phyloP scores from a whole-genome alignment of 192 early-diverging fungal species.

The Fimicolochytrium jonesii region DNA sequence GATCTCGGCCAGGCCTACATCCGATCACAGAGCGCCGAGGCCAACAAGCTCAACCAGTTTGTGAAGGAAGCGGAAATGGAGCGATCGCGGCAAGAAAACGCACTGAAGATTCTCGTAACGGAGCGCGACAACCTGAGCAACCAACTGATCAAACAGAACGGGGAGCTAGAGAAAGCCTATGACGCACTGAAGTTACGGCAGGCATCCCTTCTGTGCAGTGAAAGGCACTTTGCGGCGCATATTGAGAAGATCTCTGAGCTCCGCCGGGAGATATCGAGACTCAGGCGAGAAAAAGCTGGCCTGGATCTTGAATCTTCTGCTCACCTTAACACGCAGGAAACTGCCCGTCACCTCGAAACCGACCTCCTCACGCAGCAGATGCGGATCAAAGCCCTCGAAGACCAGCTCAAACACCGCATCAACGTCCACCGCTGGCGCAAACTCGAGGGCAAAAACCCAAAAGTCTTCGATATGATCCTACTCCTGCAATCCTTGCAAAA shows the following conservation, averaged over 20 bases:
- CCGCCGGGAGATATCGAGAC: conserved; percentile 24
- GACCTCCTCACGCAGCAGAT: conserved; percentile 42
- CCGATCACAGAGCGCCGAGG: conserved; percentile 46
- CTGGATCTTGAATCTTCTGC: conserved; percentile 30
- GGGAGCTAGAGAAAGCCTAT: conserved; percentile 55
- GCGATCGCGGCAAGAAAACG: conserved; percentile 53
- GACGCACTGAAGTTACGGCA: conserved; percentile 52
- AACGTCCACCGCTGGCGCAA: conserved; percentile 65
- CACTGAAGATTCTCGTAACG: conserved; percentile 49
- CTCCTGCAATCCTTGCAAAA: conserved; percentile 55
- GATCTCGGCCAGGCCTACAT: conserved; percentile 58
- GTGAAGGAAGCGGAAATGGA: conserved; percentile 63
- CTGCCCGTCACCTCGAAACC: conserved; percentile 35
- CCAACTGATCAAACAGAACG: conserved; percentile 55
- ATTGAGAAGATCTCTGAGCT: conserved; percentile 28
- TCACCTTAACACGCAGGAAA: conserved; percentile 32
- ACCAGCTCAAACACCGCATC: conserved; percentile 56
- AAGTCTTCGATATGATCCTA: conserved; percentile 55
- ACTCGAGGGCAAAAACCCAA: conserved; percentile 56
- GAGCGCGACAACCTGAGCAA: conserved; percentile 56
- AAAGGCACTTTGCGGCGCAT: conserved; percentile 43
- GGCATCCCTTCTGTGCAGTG: conserved; percentile 42
- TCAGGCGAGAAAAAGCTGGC: conserved; percentile 12
- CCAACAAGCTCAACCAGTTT: conserved; percentile 56
- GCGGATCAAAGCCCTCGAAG: conserved; percentile 56